Evolutionary conservation across 176 grass and related monocot genomes (phyloP), one percentile per base, ranked within the genome.

Genomic region (Triticum timopheevii): DNA sequence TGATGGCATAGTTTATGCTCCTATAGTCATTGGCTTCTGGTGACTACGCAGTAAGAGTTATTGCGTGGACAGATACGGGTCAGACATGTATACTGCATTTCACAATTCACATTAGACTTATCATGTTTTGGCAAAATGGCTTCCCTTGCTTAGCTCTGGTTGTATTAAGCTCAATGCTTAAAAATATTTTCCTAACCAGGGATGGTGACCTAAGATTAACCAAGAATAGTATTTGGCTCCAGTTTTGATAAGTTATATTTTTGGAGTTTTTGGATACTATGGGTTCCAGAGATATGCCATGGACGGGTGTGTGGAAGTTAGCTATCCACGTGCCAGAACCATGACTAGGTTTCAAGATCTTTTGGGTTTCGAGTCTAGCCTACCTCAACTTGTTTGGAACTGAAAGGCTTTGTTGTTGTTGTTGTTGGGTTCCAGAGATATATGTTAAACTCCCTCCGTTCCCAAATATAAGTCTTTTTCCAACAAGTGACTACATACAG

Each of bases 1-100:
- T 91, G 85, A 81, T 85, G 62, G 30, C 89, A 85, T 91, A 88
- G 85, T 91, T 84, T 91, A 72, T 91, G 85, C 86, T 88, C 85
- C 82, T 77, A 88, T 39, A 91, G 76, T 27, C 1, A n/a, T 84
- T 88, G 89, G 49, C 77, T 91, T 91, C 82, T 91, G 85, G 77
- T 91, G 85, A 85, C 89, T 91, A 85, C 50, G 69, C 89, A 88
- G 69, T 85, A 91, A 39, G 69, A 88, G 85, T 88, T 88, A 88
- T 84, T 91, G 89, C 84, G 89, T 91, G 89, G 89, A 91, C 89
- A 91, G 82, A 88, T 91, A 88, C 85, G 85, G 85, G 89, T 84
- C 89, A 84, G 80, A 91, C 69, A 91, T 76, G 30, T 87, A 17
- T 69, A 67, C 20, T 39, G 59, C 35, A 61, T 90, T 15, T 58